A percentile compares a stretch with the other conserved stretches of the same genome.
Conservation (phyloP, 2,329 filamentous ascomycete species). For the Ceratocystis lukuohia region DNA sequence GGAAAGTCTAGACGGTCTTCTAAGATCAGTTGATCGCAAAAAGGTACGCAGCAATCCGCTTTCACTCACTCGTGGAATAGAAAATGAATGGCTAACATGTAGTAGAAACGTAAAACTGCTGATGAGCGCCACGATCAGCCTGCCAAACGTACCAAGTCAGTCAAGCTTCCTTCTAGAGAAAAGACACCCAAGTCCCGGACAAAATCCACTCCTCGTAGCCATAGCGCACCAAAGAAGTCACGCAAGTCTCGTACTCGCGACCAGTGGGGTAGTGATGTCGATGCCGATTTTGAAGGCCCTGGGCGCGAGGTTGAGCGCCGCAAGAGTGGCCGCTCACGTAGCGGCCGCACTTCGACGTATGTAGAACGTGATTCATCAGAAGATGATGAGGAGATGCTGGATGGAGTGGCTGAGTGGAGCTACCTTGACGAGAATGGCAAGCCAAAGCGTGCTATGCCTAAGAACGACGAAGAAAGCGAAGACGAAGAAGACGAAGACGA, state of each 20-base stretch:
- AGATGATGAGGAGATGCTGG: conserved; percentile 48
- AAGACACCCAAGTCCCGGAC: conserved; percentile 26
- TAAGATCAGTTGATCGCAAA: conserved; percentile 56
- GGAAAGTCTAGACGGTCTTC: conserved; percentile 57
- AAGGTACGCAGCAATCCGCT: conserved; percentile 35
- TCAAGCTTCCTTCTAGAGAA: conserved; percentile 23
- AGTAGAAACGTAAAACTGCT: conserved; percentile 43
- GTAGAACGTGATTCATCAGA: conserved; percentile 44
- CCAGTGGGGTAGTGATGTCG: conserved; percentile 18
- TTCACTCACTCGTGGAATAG: background rate
- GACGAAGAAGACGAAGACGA: conserved; percentile 22
- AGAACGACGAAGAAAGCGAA: conserved; percentile 20
- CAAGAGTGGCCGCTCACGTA: conserved; percentile 41
- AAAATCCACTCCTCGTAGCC: background rate
- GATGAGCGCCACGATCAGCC: conserved; percentile 37
- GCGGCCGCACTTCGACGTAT: conserved; percentile 31
- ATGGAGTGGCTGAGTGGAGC: conserved; percentile 46
- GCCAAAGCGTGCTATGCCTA: conserved; percentile 17
- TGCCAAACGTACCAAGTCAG: conserved; percentile 25
- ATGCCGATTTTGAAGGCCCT: conserved; percentile 5
- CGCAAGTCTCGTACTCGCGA: conserved; percentile 13
- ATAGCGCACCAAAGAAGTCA: conserved; percentile 10
- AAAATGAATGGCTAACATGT: background rate
- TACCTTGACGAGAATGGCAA: conserved; percentile 31
- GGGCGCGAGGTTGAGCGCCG: conserved; percentile 33